Percentiles rank a stretch among this genome's conserved stretches.
Conservation (phyloP, 2,329 filamentous ascomycete genomes). For the Colletotrichum tofieldiae region DNA sequence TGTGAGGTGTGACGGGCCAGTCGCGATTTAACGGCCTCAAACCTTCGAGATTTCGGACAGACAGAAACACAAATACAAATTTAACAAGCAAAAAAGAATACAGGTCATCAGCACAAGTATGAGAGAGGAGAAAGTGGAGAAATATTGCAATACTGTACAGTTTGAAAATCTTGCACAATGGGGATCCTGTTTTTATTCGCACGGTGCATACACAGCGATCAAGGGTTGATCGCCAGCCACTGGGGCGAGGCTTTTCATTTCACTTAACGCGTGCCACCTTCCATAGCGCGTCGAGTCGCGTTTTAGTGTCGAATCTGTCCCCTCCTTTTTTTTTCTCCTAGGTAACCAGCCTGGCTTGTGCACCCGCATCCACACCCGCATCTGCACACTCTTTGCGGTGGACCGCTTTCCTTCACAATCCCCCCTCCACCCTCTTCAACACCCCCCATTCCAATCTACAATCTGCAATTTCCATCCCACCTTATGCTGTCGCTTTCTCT, state of each 20-base stretch:
- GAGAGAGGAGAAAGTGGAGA: no score
- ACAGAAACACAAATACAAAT: no score
- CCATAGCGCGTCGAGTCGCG: conserved; percentile 15
- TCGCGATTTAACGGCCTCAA: neutral
- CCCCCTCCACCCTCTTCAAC: neutral
- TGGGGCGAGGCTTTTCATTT: neutral
- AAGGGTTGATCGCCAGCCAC: neutral
- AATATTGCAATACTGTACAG: neutral
- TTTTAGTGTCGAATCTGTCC: conserved; percentile 13
- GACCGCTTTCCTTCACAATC: neutral
- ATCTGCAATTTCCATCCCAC: conserved; percentile 1
- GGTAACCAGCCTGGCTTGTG: neutral
- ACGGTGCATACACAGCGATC: neutral
- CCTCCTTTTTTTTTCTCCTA: conserved; percentile 16
- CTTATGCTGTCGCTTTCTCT: conserved; percentile 5
- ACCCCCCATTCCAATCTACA: neutral
- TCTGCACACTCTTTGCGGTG: neutral
- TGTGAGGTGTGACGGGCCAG: neutral
- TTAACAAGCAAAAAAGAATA: no score
- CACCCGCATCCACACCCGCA: neutral
- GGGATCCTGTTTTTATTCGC: neutral
- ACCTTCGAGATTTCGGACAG: neutral
- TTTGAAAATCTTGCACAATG: no score
- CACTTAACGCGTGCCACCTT: conserved; percentile 14
- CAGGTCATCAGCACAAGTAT: no score